Conservation (phyloP, 768 basidiomycete species). For the Steccherinum ochraceum region DNA sequence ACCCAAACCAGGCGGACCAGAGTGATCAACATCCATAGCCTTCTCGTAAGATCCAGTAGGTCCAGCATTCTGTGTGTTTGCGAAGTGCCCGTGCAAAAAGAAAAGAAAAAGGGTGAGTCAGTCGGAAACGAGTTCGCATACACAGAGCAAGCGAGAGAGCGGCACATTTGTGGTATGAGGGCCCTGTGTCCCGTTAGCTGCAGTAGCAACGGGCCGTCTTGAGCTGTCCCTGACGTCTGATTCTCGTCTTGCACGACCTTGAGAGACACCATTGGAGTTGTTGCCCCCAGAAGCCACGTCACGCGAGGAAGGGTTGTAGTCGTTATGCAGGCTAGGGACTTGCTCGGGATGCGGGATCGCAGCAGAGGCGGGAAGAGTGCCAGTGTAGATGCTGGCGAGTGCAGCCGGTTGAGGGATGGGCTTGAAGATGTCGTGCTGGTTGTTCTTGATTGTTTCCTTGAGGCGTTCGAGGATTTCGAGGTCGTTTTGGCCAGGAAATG, state of each 20-base stretch:
- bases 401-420: slow-evolving; percentile 59
- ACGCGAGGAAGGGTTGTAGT: slow-evolving; percentile 11
- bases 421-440: slow-evolving; percentile 67
- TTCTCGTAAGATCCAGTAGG: not conserved
- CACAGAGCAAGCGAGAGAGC: not conserved
- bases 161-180: not conserved
- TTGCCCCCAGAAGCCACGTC: slow-evolving; percentile 10
- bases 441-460: slow-evolving; percentile 63
- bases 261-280: slow-evolving; percentile 4
- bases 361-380: slow-evolving; percentile 31
- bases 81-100: not conserved
- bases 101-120: not conserved
- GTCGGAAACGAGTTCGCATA: not conserved
- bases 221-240: not conserved
- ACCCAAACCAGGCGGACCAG: slow-evolving; percentile 10
- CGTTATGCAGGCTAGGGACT: slow-evolving; percentile 18
- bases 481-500: slow-evolving; percentile 54
- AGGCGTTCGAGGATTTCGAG: slow-evolving; percentile 71
- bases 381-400: slow-evolving; percentile 60
- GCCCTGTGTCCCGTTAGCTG: not conserved
- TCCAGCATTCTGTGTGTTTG: not conserved
- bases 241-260: not conserved
- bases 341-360: slow-evolving; percentile 33
- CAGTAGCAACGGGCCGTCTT: not conserved
- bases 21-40: slow-evolving; percentile 1